These are phyloP conservation scores for Fragilariopsis cylindrus DNA, from an alignment of 108 stramenopile species.

Conservation along the genomic window DNA sequence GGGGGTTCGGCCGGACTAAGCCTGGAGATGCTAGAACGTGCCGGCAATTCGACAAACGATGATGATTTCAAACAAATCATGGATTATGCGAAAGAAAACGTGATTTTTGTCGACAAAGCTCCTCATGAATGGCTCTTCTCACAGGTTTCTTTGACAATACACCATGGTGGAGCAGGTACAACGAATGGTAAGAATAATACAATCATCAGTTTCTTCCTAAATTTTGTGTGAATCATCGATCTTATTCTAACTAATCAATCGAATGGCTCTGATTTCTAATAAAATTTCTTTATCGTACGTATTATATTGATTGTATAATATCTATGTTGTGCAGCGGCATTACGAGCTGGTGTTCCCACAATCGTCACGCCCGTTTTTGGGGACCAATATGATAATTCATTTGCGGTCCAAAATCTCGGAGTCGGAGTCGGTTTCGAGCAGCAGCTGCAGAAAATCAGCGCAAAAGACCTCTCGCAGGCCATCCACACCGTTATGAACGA, in stretches of 20 bases:
- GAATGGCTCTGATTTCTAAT: too few relatives aligned
- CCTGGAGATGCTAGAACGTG: not conserved
- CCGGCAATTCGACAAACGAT: not conserved
- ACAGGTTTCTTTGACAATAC: conserved; percentile 14
- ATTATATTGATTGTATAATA: not conserved
- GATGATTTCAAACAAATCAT: not conserved
- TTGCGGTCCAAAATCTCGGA: conserved; percentile 7
- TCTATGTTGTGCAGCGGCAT: conserved; percentile 14
- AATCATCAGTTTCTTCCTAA: not conserved
- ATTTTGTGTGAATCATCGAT: not conserved
- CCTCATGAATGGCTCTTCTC: conserved; percentile 34
- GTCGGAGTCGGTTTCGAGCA: conserved; percentile 27
- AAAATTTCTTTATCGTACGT: too few relatives aligned
- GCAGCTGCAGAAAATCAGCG: conserved; percentile 21
- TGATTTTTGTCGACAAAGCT: conserved; percentile 23
- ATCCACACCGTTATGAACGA: not conserved
- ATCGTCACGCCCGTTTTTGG: conserved; percentile 37
- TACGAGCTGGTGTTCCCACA: conserved; percentile 31
- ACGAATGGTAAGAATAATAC: conserved; percentile 2
- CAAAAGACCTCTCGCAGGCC: conserved; percentile 19
- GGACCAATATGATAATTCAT: conserved; percentile 35
- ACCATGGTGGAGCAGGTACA: conserved; percentile 40
- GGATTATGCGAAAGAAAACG: conserved; percentile 21
- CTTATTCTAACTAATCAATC: not conserved
- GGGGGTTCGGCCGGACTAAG: conserved; percentile 21